Conservation (phyloP, 768 basidiomycete species). For the Suillus variegatus region DNA sequence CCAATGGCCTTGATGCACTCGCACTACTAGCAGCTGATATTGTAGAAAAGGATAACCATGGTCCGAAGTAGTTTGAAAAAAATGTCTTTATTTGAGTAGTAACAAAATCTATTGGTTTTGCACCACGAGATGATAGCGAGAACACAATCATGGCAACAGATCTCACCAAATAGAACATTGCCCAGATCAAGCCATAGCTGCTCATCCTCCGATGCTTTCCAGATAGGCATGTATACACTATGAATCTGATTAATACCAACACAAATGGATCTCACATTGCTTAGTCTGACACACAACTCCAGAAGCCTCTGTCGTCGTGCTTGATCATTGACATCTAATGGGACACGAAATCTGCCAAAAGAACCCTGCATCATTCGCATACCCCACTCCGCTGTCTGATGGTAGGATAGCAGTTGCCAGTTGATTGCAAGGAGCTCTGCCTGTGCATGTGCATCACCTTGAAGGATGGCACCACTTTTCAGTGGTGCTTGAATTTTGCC, state of each 20-base stretch:
- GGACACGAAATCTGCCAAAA: not conserved
- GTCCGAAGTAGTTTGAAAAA: no score
- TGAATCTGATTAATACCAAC: not conserved
- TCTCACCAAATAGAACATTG: no score
- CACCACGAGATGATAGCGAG: no score
- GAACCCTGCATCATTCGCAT: not conserved
- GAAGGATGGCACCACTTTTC: not conserved
- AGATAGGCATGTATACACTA: not conserved
- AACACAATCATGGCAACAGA: no score
- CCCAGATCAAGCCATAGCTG: not conserved
- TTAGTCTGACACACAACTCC: not conserved
- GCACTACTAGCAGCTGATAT: no score
- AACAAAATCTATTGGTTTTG: no score
- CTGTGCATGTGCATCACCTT: not conserved
- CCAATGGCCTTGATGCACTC: no score
- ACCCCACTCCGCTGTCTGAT: not conserved
- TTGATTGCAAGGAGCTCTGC: not conserved
- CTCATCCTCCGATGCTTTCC: not conserved
- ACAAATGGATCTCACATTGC: not conserved
- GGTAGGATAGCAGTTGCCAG: not conserved
- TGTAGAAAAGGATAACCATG: no score
- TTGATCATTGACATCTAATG: not conserved
- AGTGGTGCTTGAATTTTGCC: not conserved
- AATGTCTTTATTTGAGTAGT: no score
- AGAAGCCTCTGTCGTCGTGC: not conserved